These are phyloP conservation scores for Nitzschia putrida DNA, from an alignment of 108 stramenopile species.

Conservation along the genomic window DNA sequence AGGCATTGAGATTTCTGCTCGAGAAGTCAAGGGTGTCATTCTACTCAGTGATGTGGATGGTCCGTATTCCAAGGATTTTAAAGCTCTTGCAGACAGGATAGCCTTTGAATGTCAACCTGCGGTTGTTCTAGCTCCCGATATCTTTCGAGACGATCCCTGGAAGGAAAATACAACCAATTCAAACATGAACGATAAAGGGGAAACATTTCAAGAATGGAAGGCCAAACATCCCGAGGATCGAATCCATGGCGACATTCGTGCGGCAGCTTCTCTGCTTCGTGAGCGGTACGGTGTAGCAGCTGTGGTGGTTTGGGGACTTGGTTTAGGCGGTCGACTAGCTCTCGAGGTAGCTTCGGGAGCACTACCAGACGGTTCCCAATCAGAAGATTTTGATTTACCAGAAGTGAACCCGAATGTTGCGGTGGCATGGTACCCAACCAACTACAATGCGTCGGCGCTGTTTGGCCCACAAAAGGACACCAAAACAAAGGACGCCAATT, in stretches of 20 bases:
- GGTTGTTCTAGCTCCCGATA: slow-evolving; percentile 82
- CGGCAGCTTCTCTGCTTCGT: slow-evolving; percentile 72
- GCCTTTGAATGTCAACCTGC: slow-evolving; percentile 92
- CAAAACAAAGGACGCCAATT: slow-evolving; percentile 16
- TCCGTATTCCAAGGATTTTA: slow-evolving; percentile 69
- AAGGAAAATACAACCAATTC: slow-evolving; percentile 43
- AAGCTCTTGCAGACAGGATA: slow-evolving; percentile 79
- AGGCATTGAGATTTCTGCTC: slow-evolving; percentile 75
- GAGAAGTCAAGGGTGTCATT: slow-evolving; percentile 82
- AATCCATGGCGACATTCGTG: slow-evolving; percentile 83
- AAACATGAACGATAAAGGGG: slow-evolving; percentile 51
- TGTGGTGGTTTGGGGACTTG: slow-evolving; percentile 82
- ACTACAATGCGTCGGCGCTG: slow-evolving; percentile 63
- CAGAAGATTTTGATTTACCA: slow-evolving; percentile 62
- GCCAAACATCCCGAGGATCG: slow-evolving; percentile 65
- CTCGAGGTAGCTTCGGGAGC: slow-evolving; percentile 78
- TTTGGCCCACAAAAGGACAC: slow-evolving; percentile 53
- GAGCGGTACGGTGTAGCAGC: slow-evolving; percentile 76
- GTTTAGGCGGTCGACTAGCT: slow-evolving; percentile 83
- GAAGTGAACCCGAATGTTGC: slow-evolving; percentile 75
- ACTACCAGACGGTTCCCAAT: slow-evolving; percentile 55
- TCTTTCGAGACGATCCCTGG: slow-evolving; percentile 82
- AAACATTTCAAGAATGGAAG: slow-evolving; percentile 81
- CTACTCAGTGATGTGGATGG: slow-evolving; percentile 82
- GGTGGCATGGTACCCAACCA: slow-evolving; percentile 86